Evolutionary conservation across 140 eudicot species (phyloP).

Genomic region (Ambrosia hybrid): DNA sequence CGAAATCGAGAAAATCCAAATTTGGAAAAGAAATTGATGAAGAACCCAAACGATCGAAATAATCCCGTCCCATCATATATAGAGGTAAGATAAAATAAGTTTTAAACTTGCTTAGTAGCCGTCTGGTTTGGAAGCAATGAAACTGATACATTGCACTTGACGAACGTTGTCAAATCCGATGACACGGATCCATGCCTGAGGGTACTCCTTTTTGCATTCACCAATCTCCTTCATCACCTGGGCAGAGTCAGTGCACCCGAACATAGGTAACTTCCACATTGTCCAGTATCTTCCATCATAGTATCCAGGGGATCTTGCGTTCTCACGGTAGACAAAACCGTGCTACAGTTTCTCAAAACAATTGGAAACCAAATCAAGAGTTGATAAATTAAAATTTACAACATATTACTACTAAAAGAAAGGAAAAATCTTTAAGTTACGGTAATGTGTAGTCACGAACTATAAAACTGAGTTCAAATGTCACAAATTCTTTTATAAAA

Average conservation of each 20-base stretch:
- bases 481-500: too few relatives aligned
- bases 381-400: neutral
- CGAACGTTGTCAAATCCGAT: constrained; percentile 82
- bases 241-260: constrained; percentile 60
- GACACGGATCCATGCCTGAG: constrained; percentile 48
- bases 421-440: too few relatives aligned
- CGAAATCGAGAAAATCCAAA: neutral
- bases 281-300: constrained; percentile 66
- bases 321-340: constrained; percentile 63
- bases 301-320: constrained; percentile 69
- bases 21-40: constrained; percentile 18
- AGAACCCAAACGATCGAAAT: constrained; percentile 28
- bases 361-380: neutral
- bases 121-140: constrained; percentile 64
- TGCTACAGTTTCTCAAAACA: constrained; percentile 31
- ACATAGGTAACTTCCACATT: constrained; percentile 39
- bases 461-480: too few relatives aligned
- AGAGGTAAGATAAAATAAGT: constrained; percentile 15
- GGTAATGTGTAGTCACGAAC: too few relatives aligned
- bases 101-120: constrained; percentile 24
- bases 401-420: neutral
- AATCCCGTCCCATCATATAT: constrained; percentile 14
- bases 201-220: constrained; percentile 57
- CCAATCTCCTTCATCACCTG: constrained; percentile 49
- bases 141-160: constrained; percentile 67